Evolutionary conservation across 2,329 filamentous ascomycete species (phyloP).

Genomic region (Hymenoscyphus scutula): DNA sequence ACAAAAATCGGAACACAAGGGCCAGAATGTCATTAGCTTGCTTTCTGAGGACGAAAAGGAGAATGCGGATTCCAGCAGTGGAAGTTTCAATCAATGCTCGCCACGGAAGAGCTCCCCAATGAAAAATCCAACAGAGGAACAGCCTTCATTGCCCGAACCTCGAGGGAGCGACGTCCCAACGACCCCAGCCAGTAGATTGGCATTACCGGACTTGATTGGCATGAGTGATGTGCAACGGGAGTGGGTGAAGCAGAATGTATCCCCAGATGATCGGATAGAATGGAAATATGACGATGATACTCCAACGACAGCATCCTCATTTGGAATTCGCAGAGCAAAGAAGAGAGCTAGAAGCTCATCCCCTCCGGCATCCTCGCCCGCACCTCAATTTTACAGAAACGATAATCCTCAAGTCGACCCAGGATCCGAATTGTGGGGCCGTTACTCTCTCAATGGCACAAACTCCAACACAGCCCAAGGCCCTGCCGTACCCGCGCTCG

Average conservation of each 20-base stretch:
- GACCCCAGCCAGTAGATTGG: constrained; percentile 53
- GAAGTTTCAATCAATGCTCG: neutral
- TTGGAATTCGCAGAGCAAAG: constrained; percentile 44
- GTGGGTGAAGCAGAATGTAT: constrained; percentile 45
- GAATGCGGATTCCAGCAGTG: constrained; percentile 10
- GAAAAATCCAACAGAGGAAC: constrained; percentile 13
- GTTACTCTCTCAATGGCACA: constrained; percentile 56
- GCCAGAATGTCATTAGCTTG: constrained; percentile 24
- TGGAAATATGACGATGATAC: constrained; percentile 54
- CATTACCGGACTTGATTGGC: constrained; percentile 57
- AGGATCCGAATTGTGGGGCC: constrained; percentile 73
- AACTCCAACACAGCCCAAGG: constrained; percentile 30
- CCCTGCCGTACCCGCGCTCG: constrained; percentile 52
- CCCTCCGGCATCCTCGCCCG: constrained; percentile 64
- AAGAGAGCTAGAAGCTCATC: constrained; percentile 76
- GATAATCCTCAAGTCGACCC: constrained; percentile 64
- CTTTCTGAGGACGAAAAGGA: constrained; percentile 26
- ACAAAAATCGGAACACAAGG: constrained; percentile 26
- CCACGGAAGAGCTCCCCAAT: neutral
- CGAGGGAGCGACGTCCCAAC: constrained; percentile 36
- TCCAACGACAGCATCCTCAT: constrained; percentile 45
- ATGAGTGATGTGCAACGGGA: constrained; percentile 40
- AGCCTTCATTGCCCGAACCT: constrained; percentile 18
- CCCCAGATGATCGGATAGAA: constrained; percentile 59
- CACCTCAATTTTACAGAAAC: constrained; percentile 25